A percentile compares a stretch with the other conserved stretches of the same genome.
phyloP scores from a whole-genome alignment of 805 yeast genomes.

The Kuraishia ogatae region DNA sequence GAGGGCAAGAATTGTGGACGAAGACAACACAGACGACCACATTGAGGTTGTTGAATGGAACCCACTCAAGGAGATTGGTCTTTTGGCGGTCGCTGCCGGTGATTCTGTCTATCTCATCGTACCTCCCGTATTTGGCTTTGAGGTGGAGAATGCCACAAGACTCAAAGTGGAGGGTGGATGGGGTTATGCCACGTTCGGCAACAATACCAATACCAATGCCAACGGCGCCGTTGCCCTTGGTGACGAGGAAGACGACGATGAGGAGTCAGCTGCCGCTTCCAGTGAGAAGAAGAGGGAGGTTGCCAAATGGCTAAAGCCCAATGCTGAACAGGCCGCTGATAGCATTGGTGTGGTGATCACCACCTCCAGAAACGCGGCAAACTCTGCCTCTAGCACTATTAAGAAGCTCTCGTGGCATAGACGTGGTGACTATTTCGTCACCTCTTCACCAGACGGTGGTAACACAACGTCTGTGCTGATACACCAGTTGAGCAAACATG shows the following conservation, averaged over 20 bases:
- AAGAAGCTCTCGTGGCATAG: conserved; percentile 92
- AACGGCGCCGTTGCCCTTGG: conserved; percentile 31
- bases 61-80: conserved; percentile 66
- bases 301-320: conserved; percentile 81
- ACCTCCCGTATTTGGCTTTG: conserved; percentile 89
- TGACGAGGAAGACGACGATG: conserved; percentile 24
- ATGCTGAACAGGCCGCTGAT: conserved; percentile 42
- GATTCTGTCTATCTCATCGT: conserved; percentile 70
- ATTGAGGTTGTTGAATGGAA: conserved; percentile 85
- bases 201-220: conserved; percentile 27
- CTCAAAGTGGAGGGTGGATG: conserved; percentile 82
- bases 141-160: conserved; percentile 73
- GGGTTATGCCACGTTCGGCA: conserved; percentile 55
- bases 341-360: conserved; percentile 73
- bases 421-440: conserved; percentile 93
- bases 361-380: conserved; percentile 25
- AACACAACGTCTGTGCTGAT: conserved; percentile 76
- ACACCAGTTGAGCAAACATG: conserved; percentile 90
- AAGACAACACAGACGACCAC: conserved; percentile 59
- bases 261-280: conserved; percentile 10
- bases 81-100: conserved; percentile 79
- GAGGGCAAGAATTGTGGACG: conserved; percentile 37
- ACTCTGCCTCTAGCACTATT: conserved; percentile 50
- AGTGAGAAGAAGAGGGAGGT: conserved; percentile 33
- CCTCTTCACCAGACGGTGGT: conserved; percentile 91